Percentiles rank a stretch among this genome's conserved stretches.
Evolutionary conservation across 2,329 filamentous ascomycete genomes (phyloP).

Genomic region (Monosporascus sp.): DNA sequence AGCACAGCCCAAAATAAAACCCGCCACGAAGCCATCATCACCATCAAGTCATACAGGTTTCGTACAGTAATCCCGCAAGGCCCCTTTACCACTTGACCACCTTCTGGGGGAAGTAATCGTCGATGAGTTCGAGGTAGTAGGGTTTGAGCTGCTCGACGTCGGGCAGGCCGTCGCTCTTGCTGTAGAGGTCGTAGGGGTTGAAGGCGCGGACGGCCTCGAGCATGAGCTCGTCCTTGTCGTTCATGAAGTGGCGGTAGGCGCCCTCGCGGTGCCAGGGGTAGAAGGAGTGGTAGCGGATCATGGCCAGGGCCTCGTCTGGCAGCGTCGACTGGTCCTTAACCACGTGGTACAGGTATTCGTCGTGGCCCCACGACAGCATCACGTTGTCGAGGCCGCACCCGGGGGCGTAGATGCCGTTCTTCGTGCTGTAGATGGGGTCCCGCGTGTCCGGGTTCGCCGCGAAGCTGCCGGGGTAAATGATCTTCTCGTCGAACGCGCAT

Average conservation of each 20-base stretch:
- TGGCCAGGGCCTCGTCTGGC: constrained; percentile 77
- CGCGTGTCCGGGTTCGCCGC: constrained; percentile 66
- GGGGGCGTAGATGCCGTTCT: constrained; percentile 73
- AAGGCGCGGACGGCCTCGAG: constrained; percentile 77
- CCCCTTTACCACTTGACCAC: constrained; percentile 60
- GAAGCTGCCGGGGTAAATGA: constrained; percentile 80
- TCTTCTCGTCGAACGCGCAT: constrained; percentile 67
- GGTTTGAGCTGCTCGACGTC: constrained; percentile 73
- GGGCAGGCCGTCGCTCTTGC: constrained; percentile 80
- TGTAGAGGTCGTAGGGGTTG: constrained; percentile 89
- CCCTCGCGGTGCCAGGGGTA: constrained; percentile 86
- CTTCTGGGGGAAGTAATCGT: constrained; percentile 67
- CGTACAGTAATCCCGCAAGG: neutral
- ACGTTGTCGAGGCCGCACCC: constrained; percentile 81
- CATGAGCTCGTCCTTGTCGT: constrained; percentile 74
- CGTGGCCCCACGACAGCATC: constrained; percentile 87
- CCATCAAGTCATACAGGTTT: neutral
- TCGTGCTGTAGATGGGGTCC: constrained; percentile 68
- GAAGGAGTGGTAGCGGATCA: constrained; percentile 91
- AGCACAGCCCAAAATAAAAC: too few relatives aligned
- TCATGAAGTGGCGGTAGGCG: constrained; percentile 79
- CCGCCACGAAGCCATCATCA: too few relatives aligned
- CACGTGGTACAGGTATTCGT: constrained; percentile 83
- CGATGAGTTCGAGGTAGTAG: constrained; percentile 69
- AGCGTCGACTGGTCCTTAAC: constrained; percentile 76